Base-by-base conservation (phyloP, 768 basidiomycete genomes). In the Lentinula sp. region DNA sequence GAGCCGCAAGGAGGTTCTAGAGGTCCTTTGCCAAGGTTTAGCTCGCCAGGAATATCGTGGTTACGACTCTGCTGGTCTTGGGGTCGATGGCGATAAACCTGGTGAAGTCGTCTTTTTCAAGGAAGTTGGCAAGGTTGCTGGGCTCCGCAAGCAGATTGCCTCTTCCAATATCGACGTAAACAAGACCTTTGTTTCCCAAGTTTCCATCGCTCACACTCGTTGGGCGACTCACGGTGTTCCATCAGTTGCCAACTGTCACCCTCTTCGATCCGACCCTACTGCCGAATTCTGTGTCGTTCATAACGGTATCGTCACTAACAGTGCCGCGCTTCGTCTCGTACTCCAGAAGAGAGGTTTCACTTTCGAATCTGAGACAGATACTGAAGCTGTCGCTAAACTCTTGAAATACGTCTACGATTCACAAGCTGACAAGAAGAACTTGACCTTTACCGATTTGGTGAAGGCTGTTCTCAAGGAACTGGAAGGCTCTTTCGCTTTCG, bases 221-320 rank as follows among this genome's bases (percentile, higher is more conserved):
- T 99, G 97, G 97, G 97, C 97, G 2, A 99, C 97, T 18, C 97
- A 99, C 71, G 97, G 97, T 41, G 84, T 87, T 18, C 95, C 95
- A 20, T 90, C 88, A 3, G 82, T 85, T 57, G 73, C 82, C 68
- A 99, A 99, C 77, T 98, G 96, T 77, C 97, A 99, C 74, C 97
- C 97, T 58, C 85, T 97, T 68, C 87, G 87, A 68, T 91, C 90
- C 15, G 94, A 96, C 68, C 77, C 83, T 28, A 79, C 73, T 59
- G 79, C 83, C 62, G 95, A 98, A 69, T 98, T 99, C 78, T 85
- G 87, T 61, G 77, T 98, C 67, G 95, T 99, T 32, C 97, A 99
- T 83, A 98, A 99, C 68, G 97, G 97, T 70, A 98, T 98, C 71
- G 95, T 98, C 70, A 99, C 96, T 74, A 98, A 97, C 80, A 86